These are phyloP conservation scores for Exophiala sideris DNA, from an alignment of 2,329 filamentous ascomycete genomes.

Conservation along the genomic window DNA sequence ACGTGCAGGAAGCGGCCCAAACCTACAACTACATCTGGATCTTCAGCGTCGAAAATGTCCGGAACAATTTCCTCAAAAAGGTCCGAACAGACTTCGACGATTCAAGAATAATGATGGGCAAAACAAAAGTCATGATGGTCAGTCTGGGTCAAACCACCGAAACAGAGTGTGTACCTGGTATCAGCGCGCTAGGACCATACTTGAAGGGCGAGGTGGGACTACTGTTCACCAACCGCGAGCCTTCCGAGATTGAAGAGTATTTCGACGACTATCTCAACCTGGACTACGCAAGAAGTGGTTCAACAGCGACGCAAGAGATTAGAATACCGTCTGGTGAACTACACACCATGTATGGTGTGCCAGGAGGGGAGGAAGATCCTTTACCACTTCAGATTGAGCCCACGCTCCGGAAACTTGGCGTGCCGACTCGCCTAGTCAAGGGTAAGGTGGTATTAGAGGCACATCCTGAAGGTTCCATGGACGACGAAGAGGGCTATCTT, in stretches of 20 bases:
- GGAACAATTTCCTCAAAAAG: constrained; percentile 68
- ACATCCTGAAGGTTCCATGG: constrained; percentile 41
- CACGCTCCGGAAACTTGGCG: constrained; percentile 79
- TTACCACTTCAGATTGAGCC: constrained; percentile 87
- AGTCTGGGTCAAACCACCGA: constrained; percentile 77
- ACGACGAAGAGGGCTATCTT: constrained; percentile 55
- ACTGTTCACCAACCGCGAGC: constrained; percentile 78
- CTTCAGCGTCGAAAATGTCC: constrained; percentile 94
- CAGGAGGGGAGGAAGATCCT: constrained; percentile 74
- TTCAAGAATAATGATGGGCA: constrained; percentile 84
- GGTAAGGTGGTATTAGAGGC: constrained; percentile 76
- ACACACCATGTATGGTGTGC: constrained; percentile 57
- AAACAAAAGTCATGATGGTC: constrained; percentile 98
- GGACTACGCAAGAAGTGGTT: constrained; percentile 89
- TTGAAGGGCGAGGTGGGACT: constrained; percentile 82
- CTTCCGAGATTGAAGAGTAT: constrained; percentile 65
- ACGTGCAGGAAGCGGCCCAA: constrained; percentile 79
- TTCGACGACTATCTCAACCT: constrained; percentile 69
- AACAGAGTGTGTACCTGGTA: constrained; percentile 75
- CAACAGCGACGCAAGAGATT: constrained; percentile 69
- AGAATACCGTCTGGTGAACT: constrained; percentile 79
- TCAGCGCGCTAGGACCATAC: constrained; percentile 66
- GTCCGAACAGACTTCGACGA: constrained; percentile 36
- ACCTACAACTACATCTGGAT: constrained; percentile 89
- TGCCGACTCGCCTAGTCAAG: constrained; percentile 84